Conservation (phyloP, 1,139 yeast genomes). For the Pichia terricola region DNA sequence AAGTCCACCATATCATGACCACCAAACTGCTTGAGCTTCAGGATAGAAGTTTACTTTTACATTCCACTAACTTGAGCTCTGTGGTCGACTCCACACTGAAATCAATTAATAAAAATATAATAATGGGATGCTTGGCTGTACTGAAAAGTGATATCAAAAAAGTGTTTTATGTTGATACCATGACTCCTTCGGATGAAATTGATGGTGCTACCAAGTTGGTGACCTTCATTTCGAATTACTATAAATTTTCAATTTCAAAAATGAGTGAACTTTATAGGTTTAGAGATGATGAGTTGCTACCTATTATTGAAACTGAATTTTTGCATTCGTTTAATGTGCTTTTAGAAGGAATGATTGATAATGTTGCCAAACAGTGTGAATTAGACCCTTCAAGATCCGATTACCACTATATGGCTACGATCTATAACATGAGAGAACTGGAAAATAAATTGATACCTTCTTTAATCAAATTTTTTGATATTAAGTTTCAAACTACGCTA, state of each 20-base stretch:
- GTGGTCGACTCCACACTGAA: constrained; percentile 14
- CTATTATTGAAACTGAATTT: constrained; percentile 40
- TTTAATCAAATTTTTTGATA: constrained; percentile 39
- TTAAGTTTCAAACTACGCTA: constrained; percentile 34
- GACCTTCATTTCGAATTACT: constrained; percentile 33
- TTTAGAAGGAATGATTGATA: constrained; percentile 40
- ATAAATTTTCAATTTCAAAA: constrained; percentile 21
- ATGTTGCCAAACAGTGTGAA: constrained; percentile 30
- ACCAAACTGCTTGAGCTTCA: constrained; percentile 18
- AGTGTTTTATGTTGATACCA: constrained; percentile 18
- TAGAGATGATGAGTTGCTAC: constrained; percentile 20
- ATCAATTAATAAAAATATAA: constrained; percentile 19
- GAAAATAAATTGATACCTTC: constrained; percentile 36
- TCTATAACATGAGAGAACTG: constrained; percentile 44
- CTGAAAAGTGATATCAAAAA: constrained; percentile 18
- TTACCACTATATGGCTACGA: constrained; percentile 25
- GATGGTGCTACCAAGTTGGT: constrained; percentile 42
- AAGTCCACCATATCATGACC: constrained; percentile 26
- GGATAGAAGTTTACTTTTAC: constrained; percentile 15
- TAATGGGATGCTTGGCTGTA: constrained; percentile 19
- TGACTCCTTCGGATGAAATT: constrained; percentile 18
- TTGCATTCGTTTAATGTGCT: constrained; percentile 40
- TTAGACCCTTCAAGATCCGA: constrained; percentile 13
- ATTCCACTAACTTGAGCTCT: constrained; percentile 30
- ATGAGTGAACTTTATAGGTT: constrained; percentile 12